Conservation (phyloP, 208 protist species). For the Crithidia fasciculata region DNA sequence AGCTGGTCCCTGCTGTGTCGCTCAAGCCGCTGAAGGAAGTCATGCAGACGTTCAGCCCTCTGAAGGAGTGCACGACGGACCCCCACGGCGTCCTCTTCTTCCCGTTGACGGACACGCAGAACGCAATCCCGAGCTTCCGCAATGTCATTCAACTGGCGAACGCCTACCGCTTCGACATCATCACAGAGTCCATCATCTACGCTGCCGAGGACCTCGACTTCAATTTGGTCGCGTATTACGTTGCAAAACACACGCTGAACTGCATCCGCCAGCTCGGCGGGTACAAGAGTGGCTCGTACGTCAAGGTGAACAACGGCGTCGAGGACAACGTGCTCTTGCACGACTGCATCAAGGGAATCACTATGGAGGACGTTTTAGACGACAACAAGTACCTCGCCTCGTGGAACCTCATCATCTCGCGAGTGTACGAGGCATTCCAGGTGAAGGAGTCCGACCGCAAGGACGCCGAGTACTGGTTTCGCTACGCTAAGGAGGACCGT, state of each 20-base stretch:
- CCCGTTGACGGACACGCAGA: slow-evolving; percentile 68
- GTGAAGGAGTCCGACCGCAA: slow-evolving; percentile 56
- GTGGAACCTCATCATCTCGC: slow-evolving; percentile 80
- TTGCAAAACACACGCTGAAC: slow-evolving; percentile 94
- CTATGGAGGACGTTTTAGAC: slow-evolving; percentile 65
- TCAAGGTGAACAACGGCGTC: slow-evolving; percentile 88
- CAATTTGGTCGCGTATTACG: slow-evolving; percentile 91
- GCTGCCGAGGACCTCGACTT: slow-evolving; percentile 85
- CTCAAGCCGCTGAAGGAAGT: slow-evolving; percentile 39
- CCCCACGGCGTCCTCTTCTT: slow-evolving; percentile 65
- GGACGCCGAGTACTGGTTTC: slow-evolving; percentile 59
- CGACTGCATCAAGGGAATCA: slow-evolving; percentile 76
- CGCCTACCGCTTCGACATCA: slow-evolving; percentile 78
- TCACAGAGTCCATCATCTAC: slow-evolving; percentile 75
- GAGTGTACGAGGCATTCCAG: slow-evolving; percentile 87
- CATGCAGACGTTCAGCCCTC: slow-evolving; percentile 32
- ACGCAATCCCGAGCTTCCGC: slow-evolving; percentile 84
- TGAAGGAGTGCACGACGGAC: slow-evolving; percentile 22
- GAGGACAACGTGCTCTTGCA: slow-evolving; percentile 92
- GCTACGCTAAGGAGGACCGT: slow-evolving; percentile 28
- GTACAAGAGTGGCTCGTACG: slow-evolving; percentile 89
- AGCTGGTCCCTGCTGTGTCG: slow-evolving; percentile 30
- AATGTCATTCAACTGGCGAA: slow-evolving; percentile 89
- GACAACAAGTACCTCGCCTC: slow-evolving; percentile 43
- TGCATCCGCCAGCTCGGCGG: slow-evolving; percentile 87